Evolutionary conservation across 306 rosid species (phyloP), one percentile per base, ranked within the genome.

Genomic region (Coriaria nepalensis): DNA sequence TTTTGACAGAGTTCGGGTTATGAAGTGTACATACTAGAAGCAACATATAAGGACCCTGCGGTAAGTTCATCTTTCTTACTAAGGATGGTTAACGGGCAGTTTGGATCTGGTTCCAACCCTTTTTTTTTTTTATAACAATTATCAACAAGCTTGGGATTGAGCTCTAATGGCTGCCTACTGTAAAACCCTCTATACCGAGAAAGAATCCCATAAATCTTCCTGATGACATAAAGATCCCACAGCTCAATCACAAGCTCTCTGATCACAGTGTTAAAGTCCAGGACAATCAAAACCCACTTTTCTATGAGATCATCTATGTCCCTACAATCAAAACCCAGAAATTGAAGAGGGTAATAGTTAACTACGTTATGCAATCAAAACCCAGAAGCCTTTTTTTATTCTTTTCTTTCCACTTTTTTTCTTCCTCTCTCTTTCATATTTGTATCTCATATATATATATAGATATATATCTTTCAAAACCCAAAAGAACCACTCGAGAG

Each of bases 1-100:
- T 72, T 32, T 52, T 75, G 65, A 59, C 84, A 90, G 98, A 85
- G 95, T 71, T 79, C 73, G 53, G 98, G 98, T 4, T 90, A 85
- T 35, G 98, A 90, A 73, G 98, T 90, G 42, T 85, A 85, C 74
- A 67, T 90, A 62, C 72, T 85, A 53, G 98, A 90, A 77, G 98
- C 95, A 50, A 53, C 94, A 10, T 90, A 90, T 69, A 90, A 76
- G 77, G 98, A 90, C 65, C 98, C 98, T 20, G 94, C 35, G 70
- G 98, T 90, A 67, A 33, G 83, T 63, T 46, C 41, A 37, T 48
- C 34, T 43, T 13, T 36, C 49, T 32, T 62, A 45, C 8, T 20
- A 20, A 20, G 29, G n/a, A n/a, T n/a, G n/a, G n/a, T n/a, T n/a
- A n/a, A n/a, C n/a, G n/a, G n/a, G n/a, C n/a, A n/a, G n/a, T n/a